Conservation (phyloP, 257 asterid genomes). For the Jacaranda mimosifolia region DNA sequence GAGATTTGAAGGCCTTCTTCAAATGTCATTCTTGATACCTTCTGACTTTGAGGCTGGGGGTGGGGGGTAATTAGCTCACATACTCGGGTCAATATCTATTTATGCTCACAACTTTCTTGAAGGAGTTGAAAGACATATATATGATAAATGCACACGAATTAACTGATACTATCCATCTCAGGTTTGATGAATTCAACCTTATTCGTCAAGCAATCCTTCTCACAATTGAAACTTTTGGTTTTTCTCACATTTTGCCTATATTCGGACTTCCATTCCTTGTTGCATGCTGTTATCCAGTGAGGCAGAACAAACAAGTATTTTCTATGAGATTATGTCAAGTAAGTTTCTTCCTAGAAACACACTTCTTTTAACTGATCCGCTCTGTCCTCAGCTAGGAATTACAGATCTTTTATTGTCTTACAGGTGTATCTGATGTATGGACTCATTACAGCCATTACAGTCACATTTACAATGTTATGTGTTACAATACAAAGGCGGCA, state of each 20-base stretch:
- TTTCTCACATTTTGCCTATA: conserved; percentile 87
- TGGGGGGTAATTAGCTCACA: not conserved
- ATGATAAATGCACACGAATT: conserved; percentile 24
- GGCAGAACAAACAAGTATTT: conserved; percentile 49
- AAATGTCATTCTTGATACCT: not conserved
- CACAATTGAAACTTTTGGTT: conserved; percentile 85
- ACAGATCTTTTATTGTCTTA: conserved; percentile 28
- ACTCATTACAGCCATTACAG: conserved; percentile 59
- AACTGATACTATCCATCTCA: conserved; percentile 34
- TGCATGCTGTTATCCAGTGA: conserved; percentile 46
- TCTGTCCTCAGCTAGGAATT: conserved; percentile 6
- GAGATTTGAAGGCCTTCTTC: conserved; percentile 1
- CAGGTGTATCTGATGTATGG: conserved; percentile 92
- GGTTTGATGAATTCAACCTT: conserved; percentile 94
- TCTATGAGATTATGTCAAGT: conserved; percentile 69
- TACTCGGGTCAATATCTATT: not conserved
- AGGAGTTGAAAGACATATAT: not conserved
- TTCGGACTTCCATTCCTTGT: conserved; percentile 81
- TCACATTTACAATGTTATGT: conserved; percentile 80
- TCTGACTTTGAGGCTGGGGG: not conserved
- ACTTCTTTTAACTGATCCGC: conserved; percentile 6
- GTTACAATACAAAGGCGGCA: conserved; percentile 92
- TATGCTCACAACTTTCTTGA: not conserved
- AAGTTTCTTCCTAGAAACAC: conserved; percentile 30
- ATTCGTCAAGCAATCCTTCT: conserved; percentile 89